phyloP scores from a whole-genome alignment of 208 protist genomes.

The Leptomonas seymouri region DNA sequence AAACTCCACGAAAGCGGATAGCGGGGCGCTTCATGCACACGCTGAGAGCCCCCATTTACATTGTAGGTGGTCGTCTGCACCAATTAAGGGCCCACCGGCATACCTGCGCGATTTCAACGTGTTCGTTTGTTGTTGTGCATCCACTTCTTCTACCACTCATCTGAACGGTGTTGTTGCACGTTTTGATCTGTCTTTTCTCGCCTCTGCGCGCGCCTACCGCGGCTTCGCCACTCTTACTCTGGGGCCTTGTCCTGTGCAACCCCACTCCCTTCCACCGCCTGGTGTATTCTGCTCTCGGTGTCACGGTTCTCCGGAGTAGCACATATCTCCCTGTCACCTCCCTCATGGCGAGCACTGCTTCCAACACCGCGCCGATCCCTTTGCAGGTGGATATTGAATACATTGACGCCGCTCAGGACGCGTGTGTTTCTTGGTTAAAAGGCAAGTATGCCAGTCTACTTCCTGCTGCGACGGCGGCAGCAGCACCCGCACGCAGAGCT shows the following conservation, averaged over 20 bases:
- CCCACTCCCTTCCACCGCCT: neutral
- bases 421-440: slow-evolving; percentile 56
- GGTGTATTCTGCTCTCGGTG: neutral
- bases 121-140: no score
- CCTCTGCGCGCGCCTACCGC: neutral
- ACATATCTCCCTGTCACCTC: neutral
- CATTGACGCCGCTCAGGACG: slow-evolving; percentile 36
- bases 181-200: no score
- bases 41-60: no score
- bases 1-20: no score
- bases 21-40: no score
- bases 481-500: neutral
- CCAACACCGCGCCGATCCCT: neutral
- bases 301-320: neutral
- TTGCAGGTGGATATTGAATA: slow-evolving; percentile 22
- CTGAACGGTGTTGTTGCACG: no score
- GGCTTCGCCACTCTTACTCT: slow-evolving; percentile 13
- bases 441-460: slow-evolving; percentile 25
- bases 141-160: no score
- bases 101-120: no score
- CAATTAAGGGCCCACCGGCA: no score
- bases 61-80: no score
- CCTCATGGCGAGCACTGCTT: neutral
- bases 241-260: neutral
- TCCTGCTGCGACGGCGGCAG: neutral